Evolutionary conservation across 2,329 filamentous ascomycete species (phyloP).

Genomic region (Phialophora expanda): DNA sequence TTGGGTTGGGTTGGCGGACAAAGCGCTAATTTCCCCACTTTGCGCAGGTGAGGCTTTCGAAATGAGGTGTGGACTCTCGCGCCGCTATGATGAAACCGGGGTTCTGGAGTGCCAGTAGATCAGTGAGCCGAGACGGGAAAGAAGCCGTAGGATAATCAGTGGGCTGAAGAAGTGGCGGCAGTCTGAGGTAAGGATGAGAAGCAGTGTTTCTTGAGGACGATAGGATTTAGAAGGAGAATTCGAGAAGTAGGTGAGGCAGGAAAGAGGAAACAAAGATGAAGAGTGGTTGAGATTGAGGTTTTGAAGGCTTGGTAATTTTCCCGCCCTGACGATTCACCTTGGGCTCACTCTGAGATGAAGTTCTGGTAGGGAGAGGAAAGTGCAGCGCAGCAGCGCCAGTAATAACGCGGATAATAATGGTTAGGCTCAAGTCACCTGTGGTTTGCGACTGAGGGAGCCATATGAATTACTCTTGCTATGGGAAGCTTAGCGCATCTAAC

Average conservation of each 20-base stretch:
- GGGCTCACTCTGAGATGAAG: slow-evolving; percentile 13
- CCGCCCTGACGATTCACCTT: slow-evolving; percentile 14
- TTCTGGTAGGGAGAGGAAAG: slow-evolving; percentile 21
- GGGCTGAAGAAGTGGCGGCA: slow-evolving; percentile 9
- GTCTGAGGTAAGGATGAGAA: slow-evolving; percentile 22
- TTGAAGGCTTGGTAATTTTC: slow-evolving; percentile 7
- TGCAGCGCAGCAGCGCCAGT: slow-evolving; percentile 26
- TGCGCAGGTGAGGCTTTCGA: slow-evolving; percentile 39
- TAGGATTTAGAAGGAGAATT: slow-evolving; percentile 8
- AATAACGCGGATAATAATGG: slow-evolving; percentile 16
- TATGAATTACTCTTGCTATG: slow-evolving; percentile 9
- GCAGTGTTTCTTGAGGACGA: slow-evolving; percentile 12
- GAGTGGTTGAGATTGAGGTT: slow-evolving; percentile 17
- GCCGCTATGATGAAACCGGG: slow-evolving; percentile 37
- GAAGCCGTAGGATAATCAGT: slow-evolving; percentile 16
- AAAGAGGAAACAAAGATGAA: slow-evolving; percentile 21
- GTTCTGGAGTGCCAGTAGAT: slow-evolving; percentile 23
- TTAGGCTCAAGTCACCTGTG: slow-evolving; percentile 19
- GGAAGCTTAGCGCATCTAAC: slow-evolving; percentile 17
- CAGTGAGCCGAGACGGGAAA: slow-evolving; percentile 21
- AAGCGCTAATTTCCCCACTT: slow-evolving; percentile 42
- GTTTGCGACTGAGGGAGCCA: slow-evolving; percentile 16
- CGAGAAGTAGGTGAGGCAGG: slow-evolving; percentile 15
- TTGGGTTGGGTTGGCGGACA: slow-evolving; percentile 33
- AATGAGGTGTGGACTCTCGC: slow-evolving; percentile 37